Conservation (phyloP, 768 basidiomycete genomes). For the Dictyophora rubrovolvata region DNA sequence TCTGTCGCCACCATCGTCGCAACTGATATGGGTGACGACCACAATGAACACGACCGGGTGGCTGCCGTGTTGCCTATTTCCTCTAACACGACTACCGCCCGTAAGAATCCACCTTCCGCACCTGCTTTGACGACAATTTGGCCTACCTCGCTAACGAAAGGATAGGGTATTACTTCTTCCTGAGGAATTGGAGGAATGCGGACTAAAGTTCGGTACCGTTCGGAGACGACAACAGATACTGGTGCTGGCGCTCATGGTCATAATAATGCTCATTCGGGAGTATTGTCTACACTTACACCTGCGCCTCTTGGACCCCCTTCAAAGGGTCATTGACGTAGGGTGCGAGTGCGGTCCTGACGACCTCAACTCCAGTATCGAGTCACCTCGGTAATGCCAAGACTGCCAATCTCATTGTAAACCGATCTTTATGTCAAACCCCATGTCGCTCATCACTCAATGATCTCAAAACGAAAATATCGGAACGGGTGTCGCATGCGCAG, state of each 20-base stretch:
- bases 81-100: not conserved
- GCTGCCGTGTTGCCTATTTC: no score
- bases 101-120: not conserved
- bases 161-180: not conserved
- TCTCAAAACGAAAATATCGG: constrained; percentile 36
- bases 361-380: not conserved
- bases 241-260: not conserved
- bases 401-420: not conserved
- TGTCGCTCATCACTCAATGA: constrained; percentile 61
- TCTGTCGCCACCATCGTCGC: not conserved
- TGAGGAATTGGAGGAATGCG: not conserved
- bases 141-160: not conserved
- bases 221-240: not conserved
- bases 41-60: not conserved
- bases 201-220: not conserved
- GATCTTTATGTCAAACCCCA: constrained; percentile 13
- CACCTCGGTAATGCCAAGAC: not conserved
- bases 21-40: not conserved
- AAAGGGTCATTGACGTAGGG: not conserved
- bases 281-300: not conserved
- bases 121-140: not conserved
- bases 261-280: not conserved
- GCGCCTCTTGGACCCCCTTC: not conserved
- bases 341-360: no score
- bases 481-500: constrained; percentile 55